Conservation (phyloP, 1,284 basidiomycete species). For the Tylopilus orsonianus region DNA sequence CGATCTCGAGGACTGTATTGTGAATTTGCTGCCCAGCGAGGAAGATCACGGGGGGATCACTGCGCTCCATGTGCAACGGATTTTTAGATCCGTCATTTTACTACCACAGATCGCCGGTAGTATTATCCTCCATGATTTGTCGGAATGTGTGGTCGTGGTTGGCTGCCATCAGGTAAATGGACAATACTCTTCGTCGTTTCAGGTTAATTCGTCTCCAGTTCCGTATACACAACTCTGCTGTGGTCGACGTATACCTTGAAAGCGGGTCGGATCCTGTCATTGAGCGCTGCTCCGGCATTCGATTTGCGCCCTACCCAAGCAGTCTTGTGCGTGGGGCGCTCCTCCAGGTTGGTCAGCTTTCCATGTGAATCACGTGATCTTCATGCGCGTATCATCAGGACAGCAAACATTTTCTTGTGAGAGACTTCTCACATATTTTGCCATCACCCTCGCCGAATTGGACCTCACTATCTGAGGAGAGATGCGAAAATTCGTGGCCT, state of each 20-base stretch:
- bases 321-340: constrained; percentile 16
- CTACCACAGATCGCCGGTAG: constrained; percentile 67
- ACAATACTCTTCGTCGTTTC: not conserved
- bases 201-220: constrained; percentile 49
- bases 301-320: constrained; percentile 60
- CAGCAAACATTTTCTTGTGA: constrained; percentile 44
- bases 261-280: constrained; percentile 73
- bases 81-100: constrained; percentile 58
- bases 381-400: constrained; percentile 8
- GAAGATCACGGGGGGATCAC: constrained; percentile 18
- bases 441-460: constrained; percentile 72
- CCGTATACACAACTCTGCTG: constrained; percentile 71
- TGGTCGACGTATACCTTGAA: constrained; percentile 61
- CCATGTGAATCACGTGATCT: not conserved
- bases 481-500: constrained; percentile 26
- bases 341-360: constrained; percentile 20
- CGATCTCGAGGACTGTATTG: constrained; percentile 61
- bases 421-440: constrained; percentile 82
- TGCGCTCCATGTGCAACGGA: constrained; percentile 60
- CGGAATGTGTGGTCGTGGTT: constrained; percentile 59
- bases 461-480: constrained; percentile 36
- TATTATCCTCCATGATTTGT: constrained; percentile 63
- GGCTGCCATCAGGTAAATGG: constrained; percentile 71
- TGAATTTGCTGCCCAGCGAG: constrained; percentile 51
- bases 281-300: constrained; percentile 62